Conservation (phyloP, 441 rosid species). For the Brassica hybrid region DNA sequence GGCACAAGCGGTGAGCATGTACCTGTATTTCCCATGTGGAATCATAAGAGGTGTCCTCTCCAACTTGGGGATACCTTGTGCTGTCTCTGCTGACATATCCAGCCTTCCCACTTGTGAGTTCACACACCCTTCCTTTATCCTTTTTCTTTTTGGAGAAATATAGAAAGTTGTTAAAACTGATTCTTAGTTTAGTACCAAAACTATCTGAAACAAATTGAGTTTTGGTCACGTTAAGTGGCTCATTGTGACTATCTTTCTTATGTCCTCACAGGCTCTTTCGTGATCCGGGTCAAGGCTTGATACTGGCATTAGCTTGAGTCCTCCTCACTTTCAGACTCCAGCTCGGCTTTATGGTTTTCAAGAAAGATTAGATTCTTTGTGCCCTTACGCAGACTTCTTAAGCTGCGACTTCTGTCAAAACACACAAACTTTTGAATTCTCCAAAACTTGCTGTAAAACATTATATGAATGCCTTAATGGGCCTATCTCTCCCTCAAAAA, state of each 20-base stretch:
- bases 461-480: not conserved
- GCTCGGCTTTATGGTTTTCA: constrained; percentile 22
- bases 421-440: not conserved
- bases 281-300: not conserved
- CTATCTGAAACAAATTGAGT: not conserved
- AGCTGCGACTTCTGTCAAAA: constrained; percentile 6
- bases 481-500: not conserved
- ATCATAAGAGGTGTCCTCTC: constrained; percentile 98
- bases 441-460: constrained; percentile 11
- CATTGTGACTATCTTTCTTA: too few species aligned
- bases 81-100: constrained; percentile 93
- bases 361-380: not conserved
- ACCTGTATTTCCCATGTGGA: constrained; percentile 94
- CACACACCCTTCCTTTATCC: not conserved
- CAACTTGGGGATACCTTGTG: constrained; percentile 94
- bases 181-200: not conserved
- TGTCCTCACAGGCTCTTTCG: not conserved
- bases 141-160: not conserved
- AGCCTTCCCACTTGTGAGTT: constrained; percentile 60
- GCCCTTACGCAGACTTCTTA: constrained; percentile 11
- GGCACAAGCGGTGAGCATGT: constrained; percentile 79
- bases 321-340: not conserved
- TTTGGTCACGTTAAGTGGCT: not conserved
- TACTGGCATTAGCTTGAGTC: not conserved
- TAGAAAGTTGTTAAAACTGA: not conserved